These are phyloP conservation scores for Solanum piurae DNA, from an alignment of 257 asterid species.

Conservation along the genomic window DNA sequence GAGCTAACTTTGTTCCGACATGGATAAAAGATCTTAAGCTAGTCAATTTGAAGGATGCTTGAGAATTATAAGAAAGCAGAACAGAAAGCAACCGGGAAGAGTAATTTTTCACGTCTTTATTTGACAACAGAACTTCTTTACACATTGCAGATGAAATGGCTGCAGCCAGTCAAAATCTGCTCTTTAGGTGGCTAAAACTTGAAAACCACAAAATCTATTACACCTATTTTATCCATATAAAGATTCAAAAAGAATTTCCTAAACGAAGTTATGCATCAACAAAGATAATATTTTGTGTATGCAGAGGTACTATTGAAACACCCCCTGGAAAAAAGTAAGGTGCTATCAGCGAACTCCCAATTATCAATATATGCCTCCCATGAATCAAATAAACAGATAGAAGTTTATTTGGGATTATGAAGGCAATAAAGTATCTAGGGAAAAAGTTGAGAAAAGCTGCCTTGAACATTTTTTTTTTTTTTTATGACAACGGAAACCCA, in stretches of 20 bases:
- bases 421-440: neutral
- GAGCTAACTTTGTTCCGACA: neutral
- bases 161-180: neutral
- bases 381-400: conserved; percentile 41
- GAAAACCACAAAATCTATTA: neutral
- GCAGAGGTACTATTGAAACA: conserved; percentile 35
- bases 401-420: conserved; percentile 25
- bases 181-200: neutral
- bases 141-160: neutral
- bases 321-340: conserved; percentile 20
- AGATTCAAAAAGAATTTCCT: neutral
- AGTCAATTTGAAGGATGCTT: neutral
- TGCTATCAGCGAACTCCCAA: conserved; percentile 34
- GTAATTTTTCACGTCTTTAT: neutral
- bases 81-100: neutral
- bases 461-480: neutral
- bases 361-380: conserved; percentile 30
- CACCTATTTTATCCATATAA: neutral
- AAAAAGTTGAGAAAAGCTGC: neutral
- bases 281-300: neutral
- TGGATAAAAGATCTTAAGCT: neutral
- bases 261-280: neutral
- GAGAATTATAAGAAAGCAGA: neutral
- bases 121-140: neutral
- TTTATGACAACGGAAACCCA: too few species aligned